Evolutionary conservation across 2,329 filamentous ascomycete species (phyloP), one percentile per base, ranked within the genome.

Genomic region (Helicocarpus griseus): DNA sequence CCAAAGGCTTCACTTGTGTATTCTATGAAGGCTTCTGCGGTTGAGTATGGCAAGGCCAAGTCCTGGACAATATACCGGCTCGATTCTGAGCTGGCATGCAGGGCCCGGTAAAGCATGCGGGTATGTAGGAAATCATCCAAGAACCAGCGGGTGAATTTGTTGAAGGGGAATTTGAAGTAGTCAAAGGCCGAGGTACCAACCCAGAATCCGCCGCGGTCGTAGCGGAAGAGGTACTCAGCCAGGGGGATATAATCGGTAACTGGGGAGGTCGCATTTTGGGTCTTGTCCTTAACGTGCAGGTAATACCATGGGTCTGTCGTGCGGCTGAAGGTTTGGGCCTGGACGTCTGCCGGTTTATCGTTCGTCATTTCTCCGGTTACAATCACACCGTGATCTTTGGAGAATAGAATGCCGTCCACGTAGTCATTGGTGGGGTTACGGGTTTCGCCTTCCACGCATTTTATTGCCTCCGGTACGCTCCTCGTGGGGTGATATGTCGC

Each of bases 241-340:
- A 77, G 58, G 0, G 76, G 76, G 1, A 77, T 69, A 1, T 63
- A 59, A 56, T 77, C 74, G 7, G 57, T 61, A 5, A 51, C 44
- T 39, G 63, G 56, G 2, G 43, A 38, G 8, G 50, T 54, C 4
- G 48, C 46, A 9, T 50, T 24, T 1, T 17, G 22, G n/a, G 43
- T 36, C 4, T 57, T 56, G n/a, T 73, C 65, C 56, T 79, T 67
- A 1, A 78, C 83, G 56, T 86, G 84, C 2, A 88, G 69, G 54
- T 87, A 89, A 61, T 87, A 87, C 86, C 85, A 89, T 0, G 82
- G 80, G 57, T 89, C 85, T 3, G 64, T 65, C 0, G 77, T 69
- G 9, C 77, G 71, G n/a, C 76, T 77, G 64, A 87, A 85, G 0
- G 63, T 70, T 22, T 67, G 68, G 1, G 69, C 58, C 41, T 62